phyloP scores from a whole-genome alignment of 768 basidiomycete species.

The Panus rudis region DNA sequence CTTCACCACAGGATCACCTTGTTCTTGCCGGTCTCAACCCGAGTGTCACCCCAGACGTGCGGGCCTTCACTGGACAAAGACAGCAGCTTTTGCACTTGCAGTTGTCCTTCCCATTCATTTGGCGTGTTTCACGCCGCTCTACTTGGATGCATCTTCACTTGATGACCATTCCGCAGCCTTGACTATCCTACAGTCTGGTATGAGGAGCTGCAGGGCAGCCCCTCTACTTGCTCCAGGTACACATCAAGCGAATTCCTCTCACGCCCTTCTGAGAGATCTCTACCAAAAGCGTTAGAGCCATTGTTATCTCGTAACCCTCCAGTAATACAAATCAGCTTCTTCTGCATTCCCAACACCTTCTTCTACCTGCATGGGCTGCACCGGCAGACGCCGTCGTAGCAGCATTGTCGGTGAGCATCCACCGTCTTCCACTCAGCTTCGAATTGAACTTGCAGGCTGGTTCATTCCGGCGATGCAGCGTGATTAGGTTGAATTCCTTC shows the following conservation, averaged over 20 bases:
- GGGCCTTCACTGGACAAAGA: background rate
- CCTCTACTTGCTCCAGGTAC: background rate
- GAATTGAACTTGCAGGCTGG: too few relatives aligned
- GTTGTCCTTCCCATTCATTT: conserved; percentile 3
- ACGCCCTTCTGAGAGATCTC: background rate
- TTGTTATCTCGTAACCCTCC: conserved; percentile 1
- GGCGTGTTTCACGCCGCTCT: conserved; percentile 5
- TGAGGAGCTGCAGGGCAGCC: conserved; percentile 1
- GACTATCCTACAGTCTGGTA: background rate
- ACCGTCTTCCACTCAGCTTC: too few relatives aligned
- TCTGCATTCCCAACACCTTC: background rate
- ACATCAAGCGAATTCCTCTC: background rate
- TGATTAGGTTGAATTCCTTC: too few relatives aligned
- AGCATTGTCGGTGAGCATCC: too few relatives aligned
- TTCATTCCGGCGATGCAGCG: too few relatives aligned
- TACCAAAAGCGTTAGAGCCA: background rate
- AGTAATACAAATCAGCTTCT: too few relatives aligned
- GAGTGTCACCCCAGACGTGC: background rate
- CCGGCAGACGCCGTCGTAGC: too few relatives aligned
- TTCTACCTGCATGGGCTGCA: too few relatives aligned
- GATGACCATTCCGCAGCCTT: conserved; percentile 9
- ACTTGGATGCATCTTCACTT: conserved; percentile 12
- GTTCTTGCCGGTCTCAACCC: background rate
- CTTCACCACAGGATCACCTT: background rate
- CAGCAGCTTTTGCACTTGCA: conserved; percentile 2